Conservation (phyloP, 768 basidiomycete species). For the Punctularia strigosozonata region DNA sequence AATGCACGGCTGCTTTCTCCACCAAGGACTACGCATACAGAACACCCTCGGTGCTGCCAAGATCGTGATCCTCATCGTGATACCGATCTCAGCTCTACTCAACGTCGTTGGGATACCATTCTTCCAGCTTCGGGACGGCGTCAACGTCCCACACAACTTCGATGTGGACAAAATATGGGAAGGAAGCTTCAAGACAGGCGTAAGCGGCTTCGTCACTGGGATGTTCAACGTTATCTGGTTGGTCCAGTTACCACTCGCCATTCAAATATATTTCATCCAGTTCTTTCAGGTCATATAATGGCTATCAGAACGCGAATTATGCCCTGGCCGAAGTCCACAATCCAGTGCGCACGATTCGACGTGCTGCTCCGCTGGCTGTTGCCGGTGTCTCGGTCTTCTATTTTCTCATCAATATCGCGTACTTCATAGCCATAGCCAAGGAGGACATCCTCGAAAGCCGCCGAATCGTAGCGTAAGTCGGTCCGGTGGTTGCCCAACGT, state of each 20-base stretch:
- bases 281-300: slow-evolving; percentile 48
- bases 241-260: slow-evolving; percentile 1
- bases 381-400: slow-evolving; percentile 46
- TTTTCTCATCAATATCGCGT: slow-evolving; percentile 56
- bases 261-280: neutral
- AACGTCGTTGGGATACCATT: slow-evolving; percentile 36
- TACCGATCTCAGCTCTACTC: slow-evolving; percentile 43
- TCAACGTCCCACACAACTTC: slow-evolving; percentile 45
- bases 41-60: slow-evolving; percentile 54
- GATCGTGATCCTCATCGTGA: slow-evolving; percentile 37
- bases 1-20: slow-evolving; percentile 41
- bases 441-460: slow-evolving; percentile 54
- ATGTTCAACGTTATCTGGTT: slow-evolving; percentile 67
- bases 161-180: slow-evolving; percentile 53
- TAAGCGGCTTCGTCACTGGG: slow-evolving; percentile 51
- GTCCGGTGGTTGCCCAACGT: neutral
- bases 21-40: slow-evolving; percentile 49
- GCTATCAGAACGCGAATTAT: slow-evolving; percentile 68
- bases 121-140: slow-evolving; percentile 36
- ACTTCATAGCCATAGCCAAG: slow-evolving; percentile 65
- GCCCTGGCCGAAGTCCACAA: slow-evolving; percentile 60
- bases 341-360: slow-evolving; percentile 59
- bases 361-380: slow-evolving; percentile 60
- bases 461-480: slow-evolving; percentile 52
- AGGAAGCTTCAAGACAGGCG: slow-evolving; percentile 35